These are phyloP conservation scores for Peniophora sp. DNA, from an alignment of 1,284 basidiomycete species.

Conservation along the genomic window DNA sequence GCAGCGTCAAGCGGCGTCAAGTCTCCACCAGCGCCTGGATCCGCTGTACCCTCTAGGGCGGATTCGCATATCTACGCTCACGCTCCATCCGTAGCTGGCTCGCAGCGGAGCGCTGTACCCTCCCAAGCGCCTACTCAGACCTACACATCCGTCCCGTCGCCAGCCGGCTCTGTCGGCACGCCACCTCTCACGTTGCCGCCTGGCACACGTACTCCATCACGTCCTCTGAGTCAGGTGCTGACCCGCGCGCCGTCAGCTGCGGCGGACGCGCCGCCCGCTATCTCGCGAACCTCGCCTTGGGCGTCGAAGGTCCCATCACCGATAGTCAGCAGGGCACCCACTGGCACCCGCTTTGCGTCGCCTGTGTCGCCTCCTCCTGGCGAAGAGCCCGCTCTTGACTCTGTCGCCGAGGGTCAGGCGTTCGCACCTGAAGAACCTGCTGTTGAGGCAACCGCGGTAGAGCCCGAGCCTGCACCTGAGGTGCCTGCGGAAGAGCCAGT, in stretches of 20 bases:
- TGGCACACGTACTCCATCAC: not conserved
- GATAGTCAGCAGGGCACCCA: not conserved
- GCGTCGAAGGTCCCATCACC: not conserved
- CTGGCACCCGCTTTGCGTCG: not conserved
- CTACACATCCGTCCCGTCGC: too few species aligned
- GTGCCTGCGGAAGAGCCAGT: not conserved
- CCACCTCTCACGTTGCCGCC: too few species aligned
- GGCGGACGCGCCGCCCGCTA: not conserved
- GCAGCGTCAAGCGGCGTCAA: not conserved
- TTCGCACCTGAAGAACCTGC: too few species aligned
- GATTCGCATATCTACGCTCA: too few species aligned
- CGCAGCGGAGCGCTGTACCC: too few species aligned
- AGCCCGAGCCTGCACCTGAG: not conserved
- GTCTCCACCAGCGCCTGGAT: too few species aligned
- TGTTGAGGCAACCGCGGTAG: not conserved
- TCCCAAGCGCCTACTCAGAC: not conserved
- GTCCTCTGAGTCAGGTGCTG: not conserved
- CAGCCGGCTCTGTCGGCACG: too few species aligned
- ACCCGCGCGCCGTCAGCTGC: not conserved
- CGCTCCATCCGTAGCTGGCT: too few species aligned
- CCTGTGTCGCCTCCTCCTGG: not conserved
- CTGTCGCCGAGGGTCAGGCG: not conserved
- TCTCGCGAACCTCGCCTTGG: not conserved
- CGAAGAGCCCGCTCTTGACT: too few species aligned
- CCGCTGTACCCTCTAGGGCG: too few species aligned